These are phyloP conservation scores for Backusella macrospora DNA, from an alignment of 192 early-diverging fungal genomes.

Conservation along the genomic window DNA sequence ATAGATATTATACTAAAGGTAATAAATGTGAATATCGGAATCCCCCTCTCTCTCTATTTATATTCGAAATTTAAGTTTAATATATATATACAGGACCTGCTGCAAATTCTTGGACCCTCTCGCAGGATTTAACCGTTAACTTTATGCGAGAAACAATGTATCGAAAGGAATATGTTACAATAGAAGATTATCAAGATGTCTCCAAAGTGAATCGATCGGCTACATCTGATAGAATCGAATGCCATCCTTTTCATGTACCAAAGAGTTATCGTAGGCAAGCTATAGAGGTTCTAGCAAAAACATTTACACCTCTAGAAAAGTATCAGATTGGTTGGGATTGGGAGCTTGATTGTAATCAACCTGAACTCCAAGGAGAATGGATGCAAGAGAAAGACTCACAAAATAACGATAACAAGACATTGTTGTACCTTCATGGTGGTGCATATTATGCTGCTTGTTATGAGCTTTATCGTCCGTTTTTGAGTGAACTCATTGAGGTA, in stretches of 20 bases:
- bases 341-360: slow-evolving; percentile 33
- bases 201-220: slow-evolving; percentile 16
- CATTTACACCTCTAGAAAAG: slow-evolving; percentile 34
- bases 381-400: slow-evolving; percentile 28
- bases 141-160: slow-evolving; percentile 37
- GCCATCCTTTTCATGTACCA: slow-evolving; percentile 20
- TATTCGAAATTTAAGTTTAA: too few relatives aligned
- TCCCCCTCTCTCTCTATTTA: too few relatives aligned
- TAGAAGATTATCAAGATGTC: slow-evolving; percentile 41
- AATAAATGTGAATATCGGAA: too few relatives aligned
- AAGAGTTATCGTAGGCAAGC: slow-evolving; percentile 39
- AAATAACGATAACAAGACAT: slow-evolving; percentile 44
- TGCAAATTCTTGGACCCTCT: slow-evolving; percentile 46
- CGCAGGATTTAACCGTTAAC: slow-evolving; percentile 36
- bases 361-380: slow-evolving; percentile 49
- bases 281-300: slow-evolving; percentile 25
- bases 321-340: slow-evolving; percentile 50
- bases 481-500: slow-evolving; percentile 53
- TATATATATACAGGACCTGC: slow-evolving; percentile 40
- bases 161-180: slow-evolving; percentile 25
- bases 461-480: slow-evolving; percentile 43
- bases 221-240: slow-evolving; percentile 19
- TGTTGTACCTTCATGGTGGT: slow-evolving; percentile 83
- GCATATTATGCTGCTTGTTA: slow-evolving; percentile 54
- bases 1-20: slow-evolving; percentile 27